These are phyloP conservation scores for Escallonia rubra DNA, from an alignment of 129 eudicot genomes.

Conservation along the genomic window DNA sequence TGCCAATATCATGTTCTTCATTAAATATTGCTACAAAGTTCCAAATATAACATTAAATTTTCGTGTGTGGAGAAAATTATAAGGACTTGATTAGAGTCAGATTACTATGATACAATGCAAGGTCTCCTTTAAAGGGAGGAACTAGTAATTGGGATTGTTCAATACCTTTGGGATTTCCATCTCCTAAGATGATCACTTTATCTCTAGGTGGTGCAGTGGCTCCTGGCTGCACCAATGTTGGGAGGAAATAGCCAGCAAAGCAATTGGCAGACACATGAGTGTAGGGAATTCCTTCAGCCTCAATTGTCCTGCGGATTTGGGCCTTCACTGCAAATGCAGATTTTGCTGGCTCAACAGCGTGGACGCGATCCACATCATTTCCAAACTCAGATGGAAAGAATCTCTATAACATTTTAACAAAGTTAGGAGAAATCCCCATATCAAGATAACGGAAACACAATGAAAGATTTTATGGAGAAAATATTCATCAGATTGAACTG, in stretches of 20 bases:
- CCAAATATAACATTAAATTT: background rate
- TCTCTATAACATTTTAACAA: conserved; percentile 29
- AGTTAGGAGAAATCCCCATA: background rate
- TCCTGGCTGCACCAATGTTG: conserved; percentile 54
- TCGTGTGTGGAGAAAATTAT: too few relatives aligned
- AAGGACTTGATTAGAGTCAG: too few relatives aligned
- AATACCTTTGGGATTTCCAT: conserved; percentile 67
- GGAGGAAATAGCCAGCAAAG: conserved; percentile 61
- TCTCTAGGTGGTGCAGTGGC: conserved; percentile 64
- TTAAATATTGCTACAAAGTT: conserved; percentile 42
- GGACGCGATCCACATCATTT: conserved; percentile 53
- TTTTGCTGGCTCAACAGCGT: conserved; percentile 59
- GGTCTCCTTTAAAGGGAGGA: too few relatives aligned
- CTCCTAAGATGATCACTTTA: conserved; percentile 57
- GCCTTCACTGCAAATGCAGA: conserved; percentile 40
- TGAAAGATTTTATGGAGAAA: too few relatives aligned
- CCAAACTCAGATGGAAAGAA: conserved; percentile 88
- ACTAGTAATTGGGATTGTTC: too few relatives aligned
- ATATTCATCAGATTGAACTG: too few relatives aligned
- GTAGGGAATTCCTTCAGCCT: conserved; percentile 58
- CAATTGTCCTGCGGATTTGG: conserved; percentile 53
- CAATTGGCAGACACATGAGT: conserved; percentile 51
- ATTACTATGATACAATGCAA: too few relatives aligned
- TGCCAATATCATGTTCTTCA: conserved; percentile 66
- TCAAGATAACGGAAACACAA: background rate